These are phyloP conservation scores for Parathielavia hyrcaniae DNA, from an alignment of 495 filamentous ascomycete genomes.

Conservation along the genomic window DNA sequence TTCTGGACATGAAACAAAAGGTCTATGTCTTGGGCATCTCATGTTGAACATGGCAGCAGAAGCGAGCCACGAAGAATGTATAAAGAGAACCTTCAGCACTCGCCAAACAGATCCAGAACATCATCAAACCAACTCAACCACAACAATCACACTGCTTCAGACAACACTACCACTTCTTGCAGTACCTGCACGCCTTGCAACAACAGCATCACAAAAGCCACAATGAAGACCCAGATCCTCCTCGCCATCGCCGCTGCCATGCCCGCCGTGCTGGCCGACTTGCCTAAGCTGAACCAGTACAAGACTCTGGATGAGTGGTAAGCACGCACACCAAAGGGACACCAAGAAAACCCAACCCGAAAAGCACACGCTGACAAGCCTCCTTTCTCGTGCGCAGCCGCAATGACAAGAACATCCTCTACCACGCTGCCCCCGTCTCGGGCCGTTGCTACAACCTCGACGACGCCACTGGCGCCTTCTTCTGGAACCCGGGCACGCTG, in stretches of 20 bases:
- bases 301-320: background rate
- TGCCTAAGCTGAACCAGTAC: slow-evolving; percentile 1
- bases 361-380: background rate
- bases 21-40: no score
- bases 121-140: no score
- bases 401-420: slow-evolving; percentile 1
- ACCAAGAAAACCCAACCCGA: no score
- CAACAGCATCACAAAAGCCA: background rate
- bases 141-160: no score
- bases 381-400: background rate
- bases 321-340: no score
- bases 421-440: slow-evolving; percentile 1
- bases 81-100: no score
- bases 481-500: background rate
- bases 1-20: no score
- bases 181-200: background rate
- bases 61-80: no score
- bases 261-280: background rate
- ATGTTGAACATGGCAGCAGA: no score
- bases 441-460: slow-evolving; percentile 3
- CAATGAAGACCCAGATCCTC: background rate
- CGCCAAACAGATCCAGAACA: no score
- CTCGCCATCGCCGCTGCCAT: background rate
- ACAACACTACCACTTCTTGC: background rate
- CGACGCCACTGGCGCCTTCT: background rate